phyloP scores from a whole-genome alignment of 2,329 filamentous ascomycete genomes.

The Leptodontidium sp. region DNA sequence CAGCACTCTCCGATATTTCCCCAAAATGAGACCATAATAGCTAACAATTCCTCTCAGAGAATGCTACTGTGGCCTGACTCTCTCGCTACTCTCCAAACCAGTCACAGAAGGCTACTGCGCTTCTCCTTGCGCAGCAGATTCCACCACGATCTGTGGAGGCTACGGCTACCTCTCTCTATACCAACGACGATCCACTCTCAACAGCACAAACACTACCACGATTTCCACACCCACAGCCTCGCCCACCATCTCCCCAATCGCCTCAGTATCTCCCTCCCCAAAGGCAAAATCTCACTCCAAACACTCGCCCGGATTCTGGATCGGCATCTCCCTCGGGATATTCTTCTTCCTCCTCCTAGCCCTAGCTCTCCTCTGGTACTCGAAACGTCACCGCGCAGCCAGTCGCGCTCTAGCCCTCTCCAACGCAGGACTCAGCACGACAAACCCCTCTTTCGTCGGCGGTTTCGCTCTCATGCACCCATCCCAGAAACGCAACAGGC shows the following conservation, averaged over 20 bases:
- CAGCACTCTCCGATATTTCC: not conserved
- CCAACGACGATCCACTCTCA: conserved; percentile 8
- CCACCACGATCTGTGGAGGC: conserved; percentile 23
- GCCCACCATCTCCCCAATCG: not conserved
- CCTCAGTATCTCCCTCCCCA: not conserved
- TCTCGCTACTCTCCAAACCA: conserved; percentile 26
- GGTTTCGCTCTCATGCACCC: conserved; percentile 12
- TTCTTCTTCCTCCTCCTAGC: conserved; percentile 10
- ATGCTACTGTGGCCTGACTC: conserved; percentile 34
- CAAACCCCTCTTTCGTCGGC: not conserved
- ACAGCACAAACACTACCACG: not conserved
- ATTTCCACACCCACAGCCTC: not conserved
- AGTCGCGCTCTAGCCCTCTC: not conserved
- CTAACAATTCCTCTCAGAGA: conserved; percentile 11
- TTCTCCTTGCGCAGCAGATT: conserved; percentile 27
- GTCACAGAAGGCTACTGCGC: conserved; percentile 19
- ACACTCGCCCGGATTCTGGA: conserved; percentile 1
- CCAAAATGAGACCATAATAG: not conserved
- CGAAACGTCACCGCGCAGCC: not conserved
- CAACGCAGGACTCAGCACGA: not conserved
- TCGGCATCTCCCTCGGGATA: conserved; percentile 7
- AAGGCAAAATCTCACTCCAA: not conserved
- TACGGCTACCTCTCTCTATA: conserved; percentile 16
- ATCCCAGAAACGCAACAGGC: not conserved
- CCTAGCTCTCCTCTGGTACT: not conserved